phyloP scores from a whole-genome alignment of 495 filamentous ascomycete genomes.

The Annulohypoxylon maeteangense region DNA sequence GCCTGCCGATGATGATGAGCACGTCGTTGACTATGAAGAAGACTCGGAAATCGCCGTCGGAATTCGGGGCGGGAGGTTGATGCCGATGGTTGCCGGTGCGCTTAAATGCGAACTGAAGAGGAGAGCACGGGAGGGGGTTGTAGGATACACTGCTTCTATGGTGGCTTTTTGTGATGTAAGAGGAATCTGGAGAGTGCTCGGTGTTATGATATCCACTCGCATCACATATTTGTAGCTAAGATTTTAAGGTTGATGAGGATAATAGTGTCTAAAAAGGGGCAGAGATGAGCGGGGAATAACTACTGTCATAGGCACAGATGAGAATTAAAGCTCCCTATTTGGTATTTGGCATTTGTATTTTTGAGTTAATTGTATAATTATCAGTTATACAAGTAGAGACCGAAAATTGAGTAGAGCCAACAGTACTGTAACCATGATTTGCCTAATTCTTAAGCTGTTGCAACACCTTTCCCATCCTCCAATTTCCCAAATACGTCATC shows the following conservation, averaged over 20 bases:
- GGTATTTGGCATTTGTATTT: not conserved
- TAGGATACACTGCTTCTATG: not conserved
- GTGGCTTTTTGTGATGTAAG: not conserved
- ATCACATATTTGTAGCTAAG: no score
- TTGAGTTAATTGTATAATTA: not conserved
- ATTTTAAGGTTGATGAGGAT: no score
- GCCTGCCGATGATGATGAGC: not conserved
- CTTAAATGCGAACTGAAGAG: not conserved
- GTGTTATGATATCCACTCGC: no score
- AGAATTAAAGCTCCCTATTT: not conserved
- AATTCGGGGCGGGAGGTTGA: not conserved
- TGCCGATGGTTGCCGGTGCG: not conserved
- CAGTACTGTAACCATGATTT: not conserved
- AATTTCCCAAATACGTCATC: conserved; percentile 25
- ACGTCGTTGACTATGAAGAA: not conserved
- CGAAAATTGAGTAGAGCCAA: not conserved
- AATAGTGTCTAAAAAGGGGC: no score
- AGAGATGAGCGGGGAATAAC: not conserved
- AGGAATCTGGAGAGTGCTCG: not conserved
- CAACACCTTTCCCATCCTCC: conserved; percentile 7
- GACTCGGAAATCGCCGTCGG: not conserved
- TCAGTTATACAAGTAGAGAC: not conserved
- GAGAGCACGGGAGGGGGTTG: not conserved
- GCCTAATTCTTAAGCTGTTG: not conserved
- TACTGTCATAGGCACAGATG: no score